phyloP scores from a whole-genome alignment of 2,329 filamentous ascomycete species.

The Pseudopithomyces maydicus region DNA sequence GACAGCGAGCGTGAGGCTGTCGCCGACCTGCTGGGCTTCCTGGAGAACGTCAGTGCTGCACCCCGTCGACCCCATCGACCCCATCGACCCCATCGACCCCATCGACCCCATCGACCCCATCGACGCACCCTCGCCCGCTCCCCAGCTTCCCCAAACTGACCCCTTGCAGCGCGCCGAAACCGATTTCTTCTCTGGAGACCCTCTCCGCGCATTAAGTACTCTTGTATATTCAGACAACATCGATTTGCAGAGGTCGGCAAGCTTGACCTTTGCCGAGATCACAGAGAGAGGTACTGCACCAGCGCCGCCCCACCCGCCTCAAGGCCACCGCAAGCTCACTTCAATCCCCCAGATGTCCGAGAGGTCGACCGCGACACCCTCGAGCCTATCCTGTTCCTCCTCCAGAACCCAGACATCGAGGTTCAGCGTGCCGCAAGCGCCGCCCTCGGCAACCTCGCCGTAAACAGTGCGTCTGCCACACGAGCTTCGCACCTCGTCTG shows the following conservation, averaged over 20 bases:
- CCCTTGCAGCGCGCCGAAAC: constrained; percentile 81
- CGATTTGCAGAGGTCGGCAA: constrained; percentile 94
- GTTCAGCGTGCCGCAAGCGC: constrained; percentile 96
- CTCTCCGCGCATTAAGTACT: constrained; percentile 89
- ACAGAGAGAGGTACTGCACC: constrained; percentile 82
- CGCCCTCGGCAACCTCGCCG: constrained; percentile 91
- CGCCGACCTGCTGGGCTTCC: constrained; percentile 89
- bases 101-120: too few relatives aligned
- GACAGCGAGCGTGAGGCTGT: constrained; percentile 98
- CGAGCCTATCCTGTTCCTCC: constrained; percentile 91
- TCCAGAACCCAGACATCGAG: constrained; percentile 95
- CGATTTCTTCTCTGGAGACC: constrained; percentile 97
- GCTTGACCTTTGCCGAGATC: constrained; percentile 97
- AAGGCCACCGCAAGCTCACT: constrained; percentile 19
- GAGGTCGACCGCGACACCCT: constrained; percentile 95
- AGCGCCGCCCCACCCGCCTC: constrained; percentile 3
- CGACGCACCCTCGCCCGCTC: too few relatives aligned
- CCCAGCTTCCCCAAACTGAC: constrained; percentile 37
- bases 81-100: too few relatives aligned
- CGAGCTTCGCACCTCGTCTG: not conserved
- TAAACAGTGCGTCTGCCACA: constrained; percentile 73
- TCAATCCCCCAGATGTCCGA: constrained; percentile 74
- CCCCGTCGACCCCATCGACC: constrained; percentile 9
- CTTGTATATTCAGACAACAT: constrained; percentile 99
- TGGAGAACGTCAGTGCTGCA: constrained; percentile 78